Evolutionary conservation across 768 basidiomycete species (phyloP).

Genomic region (Tylopilus plumbeoviolaceoides): DNA sequence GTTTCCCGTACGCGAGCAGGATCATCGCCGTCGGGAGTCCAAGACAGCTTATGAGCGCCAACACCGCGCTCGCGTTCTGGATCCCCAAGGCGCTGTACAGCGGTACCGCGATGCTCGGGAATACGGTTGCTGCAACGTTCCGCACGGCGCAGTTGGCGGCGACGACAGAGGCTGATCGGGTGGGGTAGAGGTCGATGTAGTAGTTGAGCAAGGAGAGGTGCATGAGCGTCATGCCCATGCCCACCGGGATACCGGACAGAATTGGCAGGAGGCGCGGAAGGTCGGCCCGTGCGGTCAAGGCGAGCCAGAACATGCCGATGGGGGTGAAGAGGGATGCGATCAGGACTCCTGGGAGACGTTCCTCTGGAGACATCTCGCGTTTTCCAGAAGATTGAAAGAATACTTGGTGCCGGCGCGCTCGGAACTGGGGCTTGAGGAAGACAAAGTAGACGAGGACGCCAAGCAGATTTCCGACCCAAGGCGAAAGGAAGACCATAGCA

Average conservation of each 20-base stretch:
- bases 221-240: constrained; percentile 28
- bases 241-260: constrained; percentile 25
- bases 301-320: constrained; percentile 28
- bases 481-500: constrained; percentile 23
- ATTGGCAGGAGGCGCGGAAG: constrained; percentile 8
- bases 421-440: constrained; percentile 21
- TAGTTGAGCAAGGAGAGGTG: constrained; percentile 28
- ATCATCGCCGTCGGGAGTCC: constrained; percentile 21
- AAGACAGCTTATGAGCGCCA: constrained; percentile 23
- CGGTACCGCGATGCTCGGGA: constrained; percentile 25
- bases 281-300: constrained; percentile 16
- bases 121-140: constrained; percentile 18
- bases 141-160: constrained; percentile 26
- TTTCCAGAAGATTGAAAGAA: constrained; percentile 19
- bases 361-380: constrained; percentile 23
- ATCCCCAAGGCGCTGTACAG: constrained; percentile 20
- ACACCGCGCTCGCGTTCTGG: constrained; percentile 11
- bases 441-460: constrained; percentile 25
- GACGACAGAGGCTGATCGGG: constrained; percentile 28
- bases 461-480: constrained; percentile 24
- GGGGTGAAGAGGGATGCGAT: constrained; percentile 26
- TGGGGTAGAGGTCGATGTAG: constrained; percentile 29
- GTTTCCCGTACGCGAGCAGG: constrained; percentile 20
- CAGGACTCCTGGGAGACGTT: constrained; percentile 25
- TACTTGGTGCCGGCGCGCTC: constrained; percentile 16